Evolutionary conservation across 257 asterid genomes (phyloP).

Genomic region (Echium plantagineum): DNA sequence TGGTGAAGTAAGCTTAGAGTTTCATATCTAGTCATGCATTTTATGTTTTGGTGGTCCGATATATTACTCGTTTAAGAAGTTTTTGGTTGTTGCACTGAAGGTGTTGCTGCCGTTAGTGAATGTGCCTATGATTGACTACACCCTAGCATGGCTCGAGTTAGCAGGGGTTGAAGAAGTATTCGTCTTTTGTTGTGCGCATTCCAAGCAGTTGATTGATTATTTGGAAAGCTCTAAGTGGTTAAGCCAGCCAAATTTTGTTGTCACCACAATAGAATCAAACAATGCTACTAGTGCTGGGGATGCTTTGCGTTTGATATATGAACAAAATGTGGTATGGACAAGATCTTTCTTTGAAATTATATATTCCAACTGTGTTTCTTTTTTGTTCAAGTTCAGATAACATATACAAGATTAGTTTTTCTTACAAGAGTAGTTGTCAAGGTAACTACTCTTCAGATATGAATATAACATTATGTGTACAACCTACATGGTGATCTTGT

Average conservation of each 20-base stretch:
- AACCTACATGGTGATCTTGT: no score
- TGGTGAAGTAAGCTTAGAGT: neutral
- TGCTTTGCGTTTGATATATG: conserved; percentile 79
- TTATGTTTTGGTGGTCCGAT: neutral
- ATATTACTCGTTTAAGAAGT: neutral
- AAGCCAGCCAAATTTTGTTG: conserved; percentile 55
- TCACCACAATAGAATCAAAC: conserved; percentile 68
- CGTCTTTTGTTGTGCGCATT: conserved; percentile 92
- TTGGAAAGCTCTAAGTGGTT: conserved; percentile 67
- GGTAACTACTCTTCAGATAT: no score
- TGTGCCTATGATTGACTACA: conserved; percentile 89
- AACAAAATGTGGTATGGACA: conserved; percentile 66
- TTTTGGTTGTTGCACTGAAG: conserved; percentile 24
- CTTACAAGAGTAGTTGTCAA: no score
- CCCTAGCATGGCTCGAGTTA: conserved; percentile 92
- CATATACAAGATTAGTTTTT: no score
- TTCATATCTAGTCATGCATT: neutral
- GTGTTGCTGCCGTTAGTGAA: conserved; percentile 80
- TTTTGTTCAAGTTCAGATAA: neutral
- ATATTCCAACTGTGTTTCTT: neutral
- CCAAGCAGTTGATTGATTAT: conserved; percentile 78
- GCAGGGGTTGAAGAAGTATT: conserved; percentile 95
- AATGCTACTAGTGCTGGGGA: conserved; percentile 85
- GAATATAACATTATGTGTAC: no score
- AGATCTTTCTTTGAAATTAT: conserved; percentile 6